Conservation (phyloP, 2,329 filamentous ascomycete species). For the Hypoxylon sp. region DNA sequence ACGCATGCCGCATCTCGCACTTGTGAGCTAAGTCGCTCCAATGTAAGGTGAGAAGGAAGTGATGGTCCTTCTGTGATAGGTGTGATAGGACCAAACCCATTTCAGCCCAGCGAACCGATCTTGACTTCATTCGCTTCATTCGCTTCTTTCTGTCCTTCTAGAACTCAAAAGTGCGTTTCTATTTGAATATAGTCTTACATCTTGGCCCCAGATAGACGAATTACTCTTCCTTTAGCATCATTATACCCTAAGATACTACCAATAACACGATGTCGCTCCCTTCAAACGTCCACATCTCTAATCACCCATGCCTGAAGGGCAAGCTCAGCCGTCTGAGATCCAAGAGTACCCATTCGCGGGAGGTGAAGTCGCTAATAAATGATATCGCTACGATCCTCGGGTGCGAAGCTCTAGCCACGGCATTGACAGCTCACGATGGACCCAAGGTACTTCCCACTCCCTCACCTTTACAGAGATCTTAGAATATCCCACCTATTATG, state of each 20-base stretch:
- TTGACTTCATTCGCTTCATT: neutral
- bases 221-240: neutral
- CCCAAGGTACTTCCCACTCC: slow-evolving; percentile 71
- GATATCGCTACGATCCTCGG: slow-evolving; percentile 88
- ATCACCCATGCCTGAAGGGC: slow-evolving; percentile 86
- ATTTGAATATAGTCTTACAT: neutral
- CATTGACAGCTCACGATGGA: slow-evolving; percentile 69
- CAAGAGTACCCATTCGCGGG: slow-evolving; percentile 75
- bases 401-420: slow-evolving; percentile 81
- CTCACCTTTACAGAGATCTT: neutral
- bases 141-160: neutral
- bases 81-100: slow-evolving; percentile 4
- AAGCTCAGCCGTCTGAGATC: slow-evolving; percentile 94
- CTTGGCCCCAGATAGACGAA: neutral
- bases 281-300: slow-evolving; percentile 81
- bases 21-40: slow-evolving; percentile 24
- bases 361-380: slow-evolving; percentile 86
- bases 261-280: slow-evolving; percentile 60
- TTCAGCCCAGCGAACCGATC: slow-evolving; percentile 4
- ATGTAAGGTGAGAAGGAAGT: slow-evolving; percentile 11
- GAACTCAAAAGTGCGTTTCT: neutral
- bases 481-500: neutral
- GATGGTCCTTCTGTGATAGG: slow-evolving; percentile 13
- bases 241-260: slow-evolving; percentile 4
- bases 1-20: slow-evolving; percentile 28